Base-by-base conservation (phyloP, 202 grass and related monocot species). In the Saccharum hybrid region DNA sequence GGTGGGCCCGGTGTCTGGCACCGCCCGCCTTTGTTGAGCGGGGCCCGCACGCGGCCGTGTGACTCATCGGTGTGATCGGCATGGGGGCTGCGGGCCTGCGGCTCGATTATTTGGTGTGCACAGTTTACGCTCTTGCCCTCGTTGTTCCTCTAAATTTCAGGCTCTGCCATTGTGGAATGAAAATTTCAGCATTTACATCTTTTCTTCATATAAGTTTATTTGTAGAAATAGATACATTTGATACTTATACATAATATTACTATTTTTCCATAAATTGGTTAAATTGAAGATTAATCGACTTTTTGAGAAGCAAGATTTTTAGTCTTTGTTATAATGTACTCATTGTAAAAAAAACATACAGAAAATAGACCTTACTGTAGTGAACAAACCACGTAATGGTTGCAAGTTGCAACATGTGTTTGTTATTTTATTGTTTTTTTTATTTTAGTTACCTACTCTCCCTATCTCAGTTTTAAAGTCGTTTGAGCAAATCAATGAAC, bases 1-100 rank as follows among this genome's bases (percentile, higher is more conserved):
- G 10, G 61, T 26, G 75, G 75, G 12, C 15, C 56, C 9, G 2
- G 21, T 7, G 2, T 19, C n/a, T 0, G 76, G 84, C 64, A 65
- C 70, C 82, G 81, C 31, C 68, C 23, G 71, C 63, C 76, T 75
- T 84, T 30, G 76, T 10, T 80, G 56, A 69, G 74, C 15, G 74
- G 88, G 79, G 21, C 79, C 88, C 66, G 19, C 48, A 3, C 16
- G 59, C 16, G 81, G 62, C 9, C 49, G 39, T 15, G 64, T 61
- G 51, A 72, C 65, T 39, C 77, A 80, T 37, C 31, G 28, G 43
- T 56, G 66, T 59, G 56, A 49, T 56, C 48, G 60, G 73, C 74
- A 48, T 62, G 83, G 75, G 70, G 75, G 70, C 28, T 28, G 28
- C 28, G 28, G 28, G 28, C 28, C 28, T 28, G 28, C 40, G 56